Evolutionary conservation across 768 basidiomycete species (phyloP), one percentile per base, ranked within the genome.

Genomic region (Trametes elegans): DNA sequence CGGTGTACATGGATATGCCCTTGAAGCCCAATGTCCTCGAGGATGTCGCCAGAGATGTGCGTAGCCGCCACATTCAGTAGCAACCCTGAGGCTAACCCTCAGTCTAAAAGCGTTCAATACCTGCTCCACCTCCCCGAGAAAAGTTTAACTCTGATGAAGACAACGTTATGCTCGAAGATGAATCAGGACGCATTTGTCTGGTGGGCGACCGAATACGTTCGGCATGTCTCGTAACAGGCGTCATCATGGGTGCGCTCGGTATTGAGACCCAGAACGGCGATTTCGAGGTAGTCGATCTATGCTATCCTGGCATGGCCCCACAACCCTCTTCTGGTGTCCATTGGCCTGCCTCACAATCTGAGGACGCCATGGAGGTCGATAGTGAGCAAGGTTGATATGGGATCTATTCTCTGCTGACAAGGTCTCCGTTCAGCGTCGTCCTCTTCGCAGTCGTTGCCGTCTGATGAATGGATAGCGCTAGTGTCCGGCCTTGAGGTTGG

Each of bases 1-100:
- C 97, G 0, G 86, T 98, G 6, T 99, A 98, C 70, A 88, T 98
- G 85, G 94, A 99, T 57, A 99, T 99, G 97, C 92, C 94, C 8
- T 77, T 98, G 47, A 99, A 99, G 66, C 96, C 96, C 0, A 98
- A 98, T 65, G 90, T 99, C n/a, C 79, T 99, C 58, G 89, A 93
- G 63, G 97, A 99, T 60, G 82, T 98, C 60, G 93, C 87, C 21
- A 80, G 90, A 68, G 94, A 99, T 64, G 97, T 98, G 65, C 62
- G 91, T 77, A 19, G 23, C n/a, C n/a, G n/a, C n/a, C n/a, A n/a
- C n/a, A n/a, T n/a, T n/a, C n/a, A n/a, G n/a, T n/a, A n/a, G n/a
- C n/a, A n/a, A n/a, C n/a, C n/a, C n/a, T n/a, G n/a, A n/a, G n/a
- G n/a, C n/a, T n/a, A 50, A 11, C 7, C 5, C 11, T 16, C 6